Evolutionary conservation across 306 rosid species (phyloP), one percentile per base, ranked within the genome.

Genomic region (Adenanthera pavonina): DNA sequence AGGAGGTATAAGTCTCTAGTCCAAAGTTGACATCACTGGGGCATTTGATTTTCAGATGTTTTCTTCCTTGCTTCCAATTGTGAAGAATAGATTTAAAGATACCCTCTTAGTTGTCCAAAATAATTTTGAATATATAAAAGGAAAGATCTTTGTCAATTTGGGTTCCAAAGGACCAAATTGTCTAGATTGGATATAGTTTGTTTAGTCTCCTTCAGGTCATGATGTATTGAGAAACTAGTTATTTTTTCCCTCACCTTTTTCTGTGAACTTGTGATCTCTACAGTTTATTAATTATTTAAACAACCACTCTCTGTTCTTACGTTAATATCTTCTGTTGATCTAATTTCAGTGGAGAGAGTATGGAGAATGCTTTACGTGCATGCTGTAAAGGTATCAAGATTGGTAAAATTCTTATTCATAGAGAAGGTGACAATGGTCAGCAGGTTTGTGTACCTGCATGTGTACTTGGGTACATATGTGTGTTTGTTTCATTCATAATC

Each of bases 341-440:
- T 59, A 9, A 78, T 86, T 78, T 77, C 89, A 96, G 99, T 79
- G 99, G 99, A 41, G 99, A 96, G 91, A 96, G 99, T 80, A 96
- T 96, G 99, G 99, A 96, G 88, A 96, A 96, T 82, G 99, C 99
- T 74, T 82, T 96, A 83, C 88, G 99, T 76, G 98, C 98, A 69
- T 96, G 99, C 81, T 93, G 99, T 82, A 93, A 96, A 87, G 99
- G 99, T 83, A 96, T 96, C 85, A 96, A 96, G 93, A 96, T 96
- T 78, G 99, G 99, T 67, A 96, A 96, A 88, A 96, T 93, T 86
- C 90, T 93, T 70, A 96, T 96, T 85, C 99, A 96, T 72, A 89
- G 99, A 81, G 99, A 96, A 91, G 99, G 99, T 59, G 99, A 92
- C 86, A 96, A 96, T 12, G 99, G 99, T 53, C 97, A 93, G 75